Evolutionary conservation across 2,329 filamentous ascomycete species (phyloP).

Genomic region (Cladosporium sp.): DNA sequence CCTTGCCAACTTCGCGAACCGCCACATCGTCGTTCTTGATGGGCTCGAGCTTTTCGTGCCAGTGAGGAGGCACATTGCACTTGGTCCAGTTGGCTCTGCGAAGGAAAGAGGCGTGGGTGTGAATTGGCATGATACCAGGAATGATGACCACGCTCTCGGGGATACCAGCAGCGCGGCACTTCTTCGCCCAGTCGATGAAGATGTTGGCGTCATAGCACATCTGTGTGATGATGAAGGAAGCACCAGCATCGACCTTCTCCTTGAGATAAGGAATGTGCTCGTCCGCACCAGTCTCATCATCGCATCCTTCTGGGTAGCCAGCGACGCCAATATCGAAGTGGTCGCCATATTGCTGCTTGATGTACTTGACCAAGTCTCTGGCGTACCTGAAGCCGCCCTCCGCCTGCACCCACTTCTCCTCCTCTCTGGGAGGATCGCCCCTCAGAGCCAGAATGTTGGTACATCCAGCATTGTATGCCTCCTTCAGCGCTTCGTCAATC

Average conservation of each 20-base stretch:
- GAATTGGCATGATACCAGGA: slow-evolving; percentile 88
- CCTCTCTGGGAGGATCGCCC: slow-evolving; percentile 88
- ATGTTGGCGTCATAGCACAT: slow-evolving; percentile 99
- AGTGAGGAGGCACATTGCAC: slow-evolving; percentile 74
- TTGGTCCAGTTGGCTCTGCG: slow-evolving; percentile 88
- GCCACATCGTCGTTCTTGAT: slow-evolving; percentile 96
- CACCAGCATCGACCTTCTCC: slow-evolving; percentile 93
- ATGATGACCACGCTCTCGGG: slow-evolving; percentile 66
- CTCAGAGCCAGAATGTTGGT: slow-evolving; percentile 94
- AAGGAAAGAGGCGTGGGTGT: slow-evolving; percentile 89
- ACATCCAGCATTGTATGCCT: slow-evolving; percentile 90
- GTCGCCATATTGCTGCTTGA: slow-evolving; percentile 71
- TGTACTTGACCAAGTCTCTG: slow-evolving; percentile 82
- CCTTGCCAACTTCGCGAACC: slow-evolving; percentile 84
- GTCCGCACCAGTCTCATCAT: slow-evolving; percentile 87
- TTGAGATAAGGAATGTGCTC: slow-evolving; percentile 86
- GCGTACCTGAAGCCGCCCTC: slow-evolving; percentile 89
- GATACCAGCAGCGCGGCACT: slow-evolving; percentile 81
- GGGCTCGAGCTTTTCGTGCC: slow-evolving; percentile 78
- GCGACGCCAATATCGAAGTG: slow-evolving; percentile 98
- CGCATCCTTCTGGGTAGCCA: slow-evolving; percentile 91
- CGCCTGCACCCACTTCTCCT: slow-evolving; percentile 87
- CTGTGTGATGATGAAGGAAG: slow-evolving; percentile 91
- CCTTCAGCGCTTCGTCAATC: slow-evolving; percentile 80
- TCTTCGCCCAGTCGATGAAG: slow-evolving; percentile 85